Base-by-base conservation (phyloP, 495 filamentous ascomycete species). In the Penicillium parvum region DNA sequence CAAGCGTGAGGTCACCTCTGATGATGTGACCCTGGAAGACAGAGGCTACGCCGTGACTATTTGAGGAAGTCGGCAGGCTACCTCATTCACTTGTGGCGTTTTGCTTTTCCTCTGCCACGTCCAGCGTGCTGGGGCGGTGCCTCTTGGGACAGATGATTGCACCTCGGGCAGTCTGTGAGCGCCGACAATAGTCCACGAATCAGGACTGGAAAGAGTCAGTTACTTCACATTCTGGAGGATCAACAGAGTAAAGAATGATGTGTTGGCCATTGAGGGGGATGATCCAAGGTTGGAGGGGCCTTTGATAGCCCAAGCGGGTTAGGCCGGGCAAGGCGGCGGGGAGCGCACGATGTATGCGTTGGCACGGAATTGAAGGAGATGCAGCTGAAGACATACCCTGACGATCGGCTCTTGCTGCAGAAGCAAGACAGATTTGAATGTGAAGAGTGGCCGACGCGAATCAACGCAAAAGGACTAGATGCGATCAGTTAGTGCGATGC, bases 301-400 rank as follows among this genome's bases (percentile, higher is more conserved):
- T 23, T 18, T 25, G 49, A 52, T 40, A 52, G 47, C 43, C 41
- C 45, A 54, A 55, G 57, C 56, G 52, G 54, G 38, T 62, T 60
- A 65, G 59, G 58, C 46, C 53, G 42, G 55, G 43, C 55, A 57
- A 45, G 59, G 48, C 47, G 53, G 52, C 53, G 49, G 42, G 39
- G 36, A 45, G 48, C 44, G 60, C 20, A 32, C 32, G 57, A 69
- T 62, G 70, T 67, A 72, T 74, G 70, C 68, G 70, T 69, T 74
- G 70, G 70, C 70, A 74, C 47, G 47, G 43, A 48, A 40, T 52
- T 30, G 57, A 57, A 50, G 52, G 39, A 60, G 54, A 55, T 68
- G 66, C 60, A 68, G 61, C 50, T 49, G 51, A 50, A 40, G 48
- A 67, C 68, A 64, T 72, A 73, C 70, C 65, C 68, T 57, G 63